phyloP scores from a whole-genome alignment of 192 early-diverging fungal species.

The Coemansia sp. region DNA sequence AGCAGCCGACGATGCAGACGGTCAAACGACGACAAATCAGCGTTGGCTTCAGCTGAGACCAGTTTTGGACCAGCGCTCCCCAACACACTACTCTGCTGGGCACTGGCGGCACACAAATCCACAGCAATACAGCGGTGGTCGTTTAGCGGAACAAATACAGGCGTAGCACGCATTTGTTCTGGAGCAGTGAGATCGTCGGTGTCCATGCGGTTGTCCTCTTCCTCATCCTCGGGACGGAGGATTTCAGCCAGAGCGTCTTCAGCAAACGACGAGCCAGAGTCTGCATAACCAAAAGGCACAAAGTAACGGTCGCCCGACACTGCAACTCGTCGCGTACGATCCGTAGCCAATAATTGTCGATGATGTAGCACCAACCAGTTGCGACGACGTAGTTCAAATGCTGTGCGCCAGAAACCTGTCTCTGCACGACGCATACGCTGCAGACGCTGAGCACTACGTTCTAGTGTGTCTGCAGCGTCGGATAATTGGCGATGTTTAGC shows the following conservation, averaged over 20 bases:
- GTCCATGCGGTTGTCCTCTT: not conserved
- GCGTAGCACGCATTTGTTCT: slow-evolving; percentile 1
- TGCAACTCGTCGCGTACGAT: not conserved
- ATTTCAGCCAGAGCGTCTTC: slow-evolving; percentile 44
- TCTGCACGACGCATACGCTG: slow-evolving; percentile 15
- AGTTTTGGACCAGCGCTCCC: not conserved
- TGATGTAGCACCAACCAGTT: slow-evolving; percentile 48
- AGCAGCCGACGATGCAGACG: slow-evolving; percentile 28
- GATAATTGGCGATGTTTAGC: slow-evolving; percentile 46
- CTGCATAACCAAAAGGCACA: slow-evolving; percentile 31
- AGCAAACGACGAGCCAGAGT: slow-evolving; percentile 27
- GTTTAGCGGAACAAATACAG: slow-evolving; percentile 19
- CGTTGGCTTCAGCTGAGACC: not conserved
- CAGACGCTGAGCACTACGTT: slow-evolving; percentile 19
- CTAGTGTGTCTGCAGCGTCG: slow-evolving; percentile 37
- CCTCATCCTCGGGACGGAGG: slow-evolving; percentile 15
- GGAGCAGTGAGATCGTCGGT: not conserved
- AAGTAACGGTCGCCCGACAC: slow-evolving; percentile 33
- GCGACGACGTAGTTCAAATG: slow-evolving; percentile 34
- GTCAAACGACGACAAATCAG: slow-evolving; percentile 9
- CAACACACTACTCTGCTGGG: not conserved
- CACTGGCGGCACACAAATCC: slow-evolving; percentile 4
- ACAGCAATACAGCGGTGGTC: slow-evolving; percentile 19
- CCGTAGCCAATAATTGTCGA: slow-evolving; percentile 11
- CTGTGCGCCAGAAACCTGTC: slow-evolving; percentile 40